phyloP scores from a whole-genome alignment of 1,139 yeast genomes.

The Waltiozyma sp. region DNA sequence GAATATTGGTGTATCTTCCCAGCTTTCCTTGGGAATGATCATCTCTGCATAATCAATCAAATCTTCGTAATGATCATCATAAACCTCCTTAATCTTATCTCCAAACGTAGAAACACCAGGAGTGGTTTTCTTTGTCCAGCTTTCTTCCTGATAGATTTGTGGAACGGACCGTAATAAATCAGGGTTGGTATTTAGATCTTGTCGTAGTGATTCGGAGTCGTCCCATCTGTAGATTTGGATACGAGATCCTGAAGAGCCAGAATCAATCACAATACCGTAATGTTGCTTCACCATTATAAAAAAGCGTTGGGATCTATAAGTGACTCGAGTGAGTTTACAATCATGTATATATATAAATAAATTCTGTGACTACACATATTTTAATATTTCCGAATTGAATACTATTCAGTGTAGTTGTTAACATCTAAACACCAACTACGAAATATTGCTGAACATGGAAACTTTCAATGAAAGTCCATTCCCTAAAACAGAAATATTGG shows the following conservation, averaged over 20 bases:
- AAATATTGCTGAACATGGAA: too few species aligned
- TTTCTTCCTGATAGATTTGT: conserved; percentile 41
- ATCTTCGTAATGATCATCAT: conserved; percentile 48
- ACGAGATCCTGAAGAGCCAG: conserved; percentile 77
- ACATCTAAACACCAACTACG: too few species aligned
- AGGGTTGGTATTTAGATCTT: conserved; percentile 18
- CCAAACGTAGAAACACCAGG: conserved; percentile 63
- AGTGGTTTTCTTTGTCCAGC: conserved; percentile 50
- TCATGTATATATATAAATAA: too few species aligned
- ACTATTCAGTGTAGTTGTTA: too few species aligned
- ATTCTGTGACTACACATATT: too few species aligned
- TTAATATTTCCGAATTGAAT: too few species aligned
- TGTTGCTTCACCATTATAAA: conserved; percentile 11
- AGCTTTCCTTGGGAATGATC: conserved; percentile 44
- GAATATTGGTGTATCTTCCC: conserved; percentile 54
- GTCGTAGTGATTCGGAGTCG: conserved; percentile 27
- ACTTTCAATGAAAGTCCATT: too few species aligned
- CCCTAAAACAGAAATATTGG: too few species aligned
- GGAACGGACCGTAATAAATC: conserved; percentile 44
- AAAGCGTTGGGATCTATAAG: too few species aligned
- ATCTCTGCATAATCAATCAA: conserved; percentile 47
- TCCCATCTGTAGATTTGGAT: conserved; percentile 62
- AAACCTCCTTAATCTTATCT: conserved; percentile 37
- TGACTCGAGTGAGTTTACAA: too few species aligned
- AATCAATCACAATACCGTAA: conserved; percentile 69